These are phyloP conservation scores for Yamadazyma mexicana DNA, from an alignment of 1,139 yeast species.

Conservation along the genomic window DNA sequence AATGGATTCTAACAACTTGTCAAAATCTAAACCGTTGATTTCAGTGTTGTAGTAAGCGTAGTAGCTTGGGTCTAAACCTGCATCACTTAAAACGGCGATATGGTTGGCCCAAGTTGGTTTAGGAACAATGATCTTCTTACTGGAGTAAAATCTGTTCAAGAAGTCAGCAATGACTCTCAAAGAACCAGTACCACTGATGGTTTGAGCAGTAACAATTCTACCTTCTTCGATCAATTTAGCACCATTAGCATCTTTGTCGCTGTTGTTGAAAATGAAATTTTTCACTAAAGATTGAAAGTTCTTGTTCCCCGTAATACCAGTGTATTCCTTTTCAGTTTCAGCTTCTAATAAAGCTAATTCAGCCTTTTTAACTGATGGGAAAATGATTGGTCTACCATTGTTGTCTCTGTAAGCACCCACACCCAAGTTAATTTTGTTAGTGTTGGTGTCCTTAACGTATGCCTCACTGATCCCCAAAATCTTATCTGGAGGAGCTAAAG, in stretches of 20 bases:
- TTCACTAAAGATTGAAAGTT: slow-evolving; percentile 49
- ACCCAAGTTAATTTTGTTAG: slow-evolving; percentile 48
- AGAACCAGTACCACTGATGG: slow-evolving; percentile 63
- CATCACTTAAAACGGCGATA: slow-evolving; percentile 54
- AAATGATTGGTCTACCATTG: slow-evolving; percentile 47
- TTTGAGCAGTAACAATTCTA: slow-evolving; percentile 56
- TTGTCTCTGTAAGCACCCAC: slow-evolving; percentile 54
- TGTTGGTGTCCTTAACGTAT: slow-evolving; percentile 39
- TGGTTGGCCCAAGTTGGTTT: slow-evolving; percentile 81
- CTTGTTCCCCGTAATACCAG: slow-evolving; percentile 54
- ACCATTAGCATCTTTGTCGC: slow-evolving; percentile 49
- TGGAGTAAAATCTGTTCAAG: slow-evolving; percentile 46
- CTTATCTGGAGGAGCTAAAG: slow-evolving; percentile 73
- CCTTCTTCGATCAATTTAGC: slow-evolving; percentile 46
- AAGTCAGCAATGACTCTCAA: slow-evolving; percentile 58
- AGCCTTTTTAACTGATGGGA: slow-evolving; percentile 50
- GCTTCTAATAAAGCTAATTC: slow-evolving; percentile 38
- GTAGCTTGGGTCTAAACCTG: slow-evolving; percentile 45
- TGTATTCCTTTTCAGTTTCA: slow-evolving; percentile 58
- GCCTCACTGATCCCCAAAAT: slow-evolving; percentile 68
- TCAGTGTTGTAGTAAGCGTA: slow-evolving; percentile 54
- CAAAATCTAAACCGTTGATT: slow-evolving; percentile 55
- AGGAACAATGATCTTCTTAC: slow-evolving; percentile 55
- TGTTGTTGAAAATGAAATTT: slow-evolving; percentile 51
- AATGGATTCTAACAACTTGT: slow-evolving; percentile 46